A percentile compares a stretch with the other conserved stretches of the same genome.
Conservation (phyloP, 345 rosid species). For the Arabis hirsuta region DNA sequence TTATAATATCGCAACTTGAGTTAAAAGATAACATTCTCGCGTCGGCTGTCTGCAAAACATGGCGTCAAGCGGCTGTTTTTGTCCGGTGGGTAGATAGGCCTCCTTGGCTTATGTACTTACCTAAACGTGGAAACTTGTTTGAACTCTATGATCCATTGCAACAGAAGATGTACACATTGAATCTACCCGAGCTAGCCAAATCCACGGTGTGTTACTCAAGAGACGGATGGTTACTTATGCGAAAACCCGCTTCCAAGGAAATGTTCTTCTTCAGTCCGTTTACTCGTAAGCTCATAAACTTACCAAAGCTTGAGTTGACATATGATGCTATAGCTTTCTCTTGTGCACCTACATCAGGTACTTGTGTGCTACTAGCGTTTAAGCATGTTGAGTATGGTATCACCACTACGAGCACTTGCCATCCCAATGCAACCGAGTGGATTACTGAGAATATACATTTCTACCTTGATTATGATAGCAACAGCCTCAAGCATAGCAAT, state of each 20-base stretch:
- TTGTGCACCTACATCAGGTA: conserved; percentile 57
- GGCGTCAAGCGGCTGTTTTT: conserved; percentile 57
- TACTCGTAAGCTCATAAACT: conserved; percentile 50
- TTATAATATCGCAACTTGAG: conserved; percentile 48
- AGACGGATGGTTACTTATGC: conserved; percentile 74
- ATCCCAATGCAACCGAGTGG: conserved; percentile 60
- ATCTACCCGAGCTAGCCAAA: conserved; percentile 62
- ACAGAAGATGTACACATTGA: conserved; percentile 55
- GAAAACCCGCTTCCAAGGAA: conserved; percentile 48
- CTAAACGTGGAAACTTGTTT: conserved; percentile 55
- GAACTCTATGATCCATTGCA: conserved; percentile 68
- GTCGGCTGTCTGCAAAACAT: conserved; percentile 61
- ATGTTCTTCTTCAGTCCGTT: conserved; percentile 74
- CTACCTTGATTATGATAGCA: not conserved
- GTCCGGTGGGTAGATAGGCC: conserved; percentile 62
- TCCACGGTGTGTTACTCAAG: conserved; percentile 65
- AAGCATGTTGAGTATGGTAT: conserved; percentile 46
- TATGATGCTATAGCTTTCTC: conserved; percentile 74
- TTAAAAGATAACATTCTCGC: conserved; percentile 57
- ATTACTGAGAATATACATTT: conserved; percentile 37
- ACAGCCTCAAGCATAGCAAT: not conserved
- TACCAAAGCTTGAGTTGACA: conserved; percentile 59
- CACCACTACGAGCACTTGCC: conserved; percentile 60
- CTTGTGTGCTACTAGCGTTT: conserved; percentile 59
- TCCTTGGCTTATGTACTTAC: conserved; percentile 83